A percentile compares a stretch with the other conserved stretches of the same genome.
These are phyloP conservation scores for Debaryomyces prosopidis DNA, from an alignment of 805 yeast genomes.

Conservation along the genomic window DNA sequence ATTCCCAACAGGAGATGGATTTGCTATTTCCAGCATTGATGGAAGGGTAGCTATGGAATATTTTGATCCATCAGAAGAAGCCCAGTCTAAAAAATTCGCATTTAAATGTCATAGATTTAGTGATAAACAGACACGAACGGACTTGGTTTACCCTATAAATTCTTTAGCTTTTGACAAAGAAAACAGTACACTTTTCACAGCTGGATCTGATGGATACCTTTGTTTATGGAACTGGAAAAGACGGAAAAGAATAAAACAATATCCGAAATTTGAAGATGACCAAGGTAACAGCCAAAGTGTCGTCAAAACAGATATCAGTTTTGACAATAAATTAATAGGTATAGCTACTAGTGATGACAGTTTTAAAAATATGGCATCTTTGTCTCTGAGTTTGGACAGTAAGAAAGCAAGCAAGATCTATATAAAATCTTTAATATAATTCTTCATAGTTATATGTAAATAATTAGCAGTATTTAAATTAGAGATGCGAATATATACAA, in stretches of 20 bases:
- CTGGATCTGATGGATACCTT: constrained; percentile 52
- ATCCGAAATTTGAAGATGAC: constrained; percentile 24
- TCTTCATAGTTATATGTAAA: neutral
- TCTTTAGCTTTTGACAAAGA: constrained; percentile 43
- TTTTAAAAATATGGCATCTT: constrained; percentile 24
- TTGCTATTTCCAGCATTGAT: constrained; percentile 72
- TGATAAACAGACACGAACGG: constrained; percentile 40
- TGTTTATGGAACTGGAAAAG: constrained; percentile 52
- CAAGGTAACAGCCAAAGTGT: constrained; percentile 22
- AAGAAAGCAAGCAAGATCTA: constrained; percentile 22
- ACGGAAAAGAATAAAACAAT: constrained; percentile 44
- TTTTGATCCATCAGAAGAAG: constrained; percentile 49
- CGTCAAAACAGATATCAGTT: constrained; percentile 19
- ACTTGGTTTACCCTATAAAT: constrained; percentile 55
- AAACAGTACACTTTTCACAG: constrained; percentile 45
- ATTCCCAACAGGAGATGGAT: constrained; percentile 56
- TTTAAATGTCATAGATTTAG: constrained; percentile 73
- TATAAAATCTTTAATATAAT: constrained; percentile 8
- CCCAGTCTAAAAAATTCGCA: constrained; percentile 59
- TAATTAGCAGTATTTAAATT: neutral
- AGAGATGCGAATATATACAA: no score
- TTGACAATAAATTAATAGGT: constrained; percentile 23
- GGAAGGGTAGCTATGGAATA: constrained; percentile 79
- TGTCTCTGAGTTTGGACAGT: constrained; percentile 7
- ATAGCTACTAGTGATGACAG: constrained; percentile 46